phyloP scores from a whole-genome alignment of 257 asterid species.

The Ilex aquifolium region DNA sequence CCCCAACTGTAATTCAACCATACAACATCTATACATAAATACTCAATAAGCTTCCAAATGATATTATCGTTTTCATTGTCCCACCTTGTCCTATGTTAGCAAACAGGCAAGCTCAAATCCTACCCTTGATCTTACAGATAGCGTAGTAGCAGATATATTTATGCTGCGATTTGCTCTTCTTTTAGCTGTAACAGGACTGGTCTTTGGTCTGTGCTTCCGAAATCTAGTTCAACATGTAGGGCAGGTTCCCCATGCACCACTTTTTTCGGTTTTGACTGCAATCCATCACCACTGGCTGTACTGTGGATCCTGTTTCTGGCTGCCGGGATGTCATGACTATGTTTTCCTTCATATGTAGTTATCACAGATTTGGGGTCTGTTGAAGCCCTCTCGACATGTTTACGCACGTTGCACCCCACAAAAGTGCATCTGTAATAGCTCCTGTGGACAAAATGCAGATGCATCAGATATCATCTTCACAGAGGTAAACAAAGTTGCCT shows the following conservation, averaged over 20 bases:
- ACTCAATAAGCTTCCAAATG: too few relatives aligned
- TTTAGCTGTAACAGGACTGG: slow-evolving; percentile 46
- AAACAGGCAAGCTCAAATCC: slow-evolving; percentile 3
- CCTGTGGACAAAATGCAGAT: slow-evolving; percentile 32
- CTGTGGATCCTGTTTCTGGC: slow-evolving; percentile 31
- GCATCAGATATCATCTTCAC: background rate
- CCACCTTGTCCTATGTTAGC: background rate
- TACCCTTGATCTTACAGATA: background rate
- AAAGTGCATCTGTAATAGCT: slow-evolving; percentile 86
- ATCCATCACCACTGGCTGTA: slow-evolving; percentile 1
- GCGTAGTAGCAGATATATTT: background rate
- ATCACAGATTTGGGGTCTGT: slow-evolving; percentile 75
- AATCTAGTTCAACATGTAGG: slow-evolving; percentile 29
- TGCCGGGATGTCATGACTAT: slow-evolving; percentile 65
- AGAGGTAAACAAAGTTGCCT: background rate
- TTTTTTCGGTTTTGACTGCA: slow-evolving; percentile 32
- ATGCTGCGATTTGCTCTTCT: slow-evolving; percentile 53
- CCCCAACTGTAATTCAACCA: too few relatives aligned
- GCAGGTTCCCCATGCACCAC: slow-evolving; percentile 23
- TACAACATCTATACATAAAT: too few relatives aligned
- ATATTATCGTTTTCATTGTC: too few relatives aligned
- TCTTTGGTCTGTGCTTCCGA: slow-evolving; percentile 25
- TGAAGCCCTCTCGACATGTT: slow-evolving; percentile 91
- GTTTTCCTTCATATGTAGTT: slow-evolving; percentile 90
- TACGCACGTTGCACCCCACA: slow-evolving; percentile 87